These are phyloP conservation scores for Aquanectria penicillioides DNA, from an alignment of 2,329 filamentous ascomycete species.

Conservation along the genomic window DNA sequence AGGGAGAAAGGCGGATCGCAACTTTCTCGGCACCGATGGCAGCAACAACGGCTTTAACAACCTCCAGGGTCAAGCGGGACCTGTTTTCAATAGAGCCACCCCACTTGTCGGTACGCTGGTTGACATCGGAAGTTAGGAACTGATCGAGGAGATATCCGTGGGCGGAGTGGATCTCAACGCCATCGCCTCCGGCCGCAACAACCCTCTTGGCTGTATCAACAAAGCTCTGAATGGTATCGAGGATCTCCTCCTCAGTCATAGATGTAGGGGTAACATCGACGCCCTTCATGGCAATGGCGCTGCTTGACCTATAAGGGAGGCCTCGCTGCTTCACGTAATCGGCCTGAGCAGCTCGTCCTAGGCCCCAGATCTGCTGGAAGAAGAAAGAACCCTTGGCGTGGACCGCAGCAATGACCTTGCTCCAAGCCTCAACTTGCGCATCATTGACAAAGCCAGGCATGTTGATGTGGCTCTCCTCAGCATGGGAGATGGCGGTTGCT, in stretches of 20 bases:
- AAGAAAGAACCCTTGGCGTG: conserved; percentile 43
- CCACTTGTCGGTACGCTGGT: conserved; percentile 58
- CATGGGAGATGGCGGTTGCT: conserved; percentile 41
- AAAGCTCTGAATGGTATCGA: conserved; percentile 66
- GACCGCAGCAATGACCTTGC: conserved; percentile 40
- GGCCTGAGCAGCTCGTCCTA: conserved; percentile 34
- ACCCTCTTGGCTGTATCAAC: conserved; percentile 48
- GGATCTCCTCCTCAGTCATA: conserved; percentile 71
- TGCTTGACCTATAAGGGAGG: conserved; percentile 42
- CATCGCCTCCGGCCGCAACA: neutral
- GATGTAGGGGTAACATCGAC: conserved; percentile 56
- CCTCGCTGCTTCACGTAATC: conserved; percentile 36
- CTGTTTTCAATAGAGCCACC: conserved; percentile 61
- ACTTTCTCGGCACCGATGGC: conserved; percentile 48
- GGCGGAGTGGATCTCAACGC: conserved; percentile 38
- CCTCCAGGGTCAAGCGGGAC: conserved; percentile 56
- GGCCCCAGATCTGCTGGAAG: conserved; percentile 41
- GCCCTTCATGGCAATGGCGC: conserved; percentile 20
- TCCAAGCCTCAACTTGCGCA: conserved; percentile 41
- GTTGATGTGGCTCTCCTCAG: conserved; percentile 35
- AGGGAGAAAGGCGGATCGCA: conserved; percentile 51
- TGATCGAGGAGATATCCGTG: conserved; percentile 68
- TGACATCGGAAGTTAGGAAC: conserved; percentile 56
- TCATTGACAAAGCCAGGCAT: conserved; percentile 57
- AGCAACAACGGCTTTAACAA: conserved; percentile 50